Evolutionary conservation across 2,329 filamentous ascomycete genomes (phyloP), one percentile per base, ranked within the genome.

Genomic region (Ramichloridium luteum): DNA sequence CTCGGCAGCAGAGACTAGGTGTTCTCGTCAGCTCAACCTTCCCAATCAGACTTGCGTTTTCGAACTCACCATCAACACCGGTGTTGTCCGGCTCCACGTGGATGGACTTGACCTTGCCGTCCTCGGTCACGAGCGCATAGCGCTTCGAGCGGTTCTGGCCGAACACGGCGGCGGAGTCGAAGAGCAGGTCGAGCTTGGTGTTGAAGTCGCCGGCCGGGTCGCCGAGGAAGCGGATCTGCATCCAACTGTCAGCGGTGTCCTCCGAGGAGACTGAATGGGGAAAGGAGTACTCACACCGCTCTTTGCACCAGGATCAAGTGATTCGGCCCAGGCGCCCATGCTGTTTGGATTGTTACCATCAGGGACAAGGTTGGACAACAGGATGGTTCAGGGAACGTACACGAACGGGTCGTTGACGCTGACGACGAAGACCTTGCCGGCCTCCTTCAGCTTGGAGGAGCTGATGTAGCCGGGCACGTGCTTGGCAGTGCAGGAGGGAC

Each of bases 331-430:
- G 4, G 85, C 86, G 60, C 92, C 92, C 72, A 86, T 93, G 27
- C 83, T 90, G 40, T 14, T n/a, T n/a, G n/a, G n/a, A n/a, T n/a
- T n/a, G n/a, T n/a, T n/a, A n/a, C n/a, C n/a, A n/a, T n/a, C n/a
- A n/a, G n/a, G n/a, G n/a, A n/a, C n/a, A n/a, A n/a, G n/a, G n/a
- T n/a, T n/a, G n/a, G n/a, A n/a, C n/a, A n/a, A n/a, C n/a, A n/a
- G n/a, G n/a, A n/a, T n/a, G n/a, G n/a, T n/a, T n/a, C n/a, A n/a
- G n/a, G n/a, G n/a, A 13, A 35, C 45, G 28, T 67, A 92, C 81
- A 93, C 86, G 56, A 94, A 94, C 13, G 85, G 74, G 56, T 96
- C 88, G 55, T 96, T 96, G 54, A 94, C 86, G 11, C 81, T 77
- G 35, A 96, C 75, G 25, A 96, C 83, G 51, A 92, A 93, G 27